phyloP scores from a whole-genome alignment of 2,329 filamentous ascomycete species.

The Diplodia seriata region DNA sequence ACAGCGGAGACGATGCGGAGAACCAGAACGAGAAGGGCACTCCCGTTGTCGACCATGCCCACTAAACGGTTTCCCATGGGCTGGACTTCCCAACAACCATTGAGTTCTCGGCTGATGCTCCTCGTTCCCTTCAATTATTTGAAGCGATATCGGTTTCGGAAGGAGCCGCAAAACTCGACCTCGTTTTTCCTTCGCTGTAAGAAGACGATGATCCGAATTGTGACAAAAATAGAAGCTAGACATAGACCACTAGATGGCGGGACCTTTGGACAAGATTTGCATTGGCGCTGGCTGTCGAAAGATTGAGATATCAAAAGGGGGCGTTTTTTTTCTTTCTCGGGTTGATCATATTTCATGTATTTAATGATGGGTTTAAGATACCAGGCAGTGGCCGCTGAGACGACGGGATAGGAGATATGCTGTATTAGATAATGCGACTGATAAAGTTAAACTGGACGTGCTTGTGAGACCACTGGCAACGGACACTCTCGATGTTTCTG shows the following conservation, averaged over 20 bases:
- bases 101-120: neutral
- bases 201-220: neutral
- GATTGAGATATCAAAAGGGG: conserved; percentile 10
- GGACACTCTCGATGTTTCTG: too few relatives aligned
- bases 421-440: too few relatives aligned
- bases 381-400: conserved; percentile 4
- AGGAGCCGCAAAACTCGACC: neutral
- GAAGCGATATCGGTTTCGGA: conserved; percentile 1
- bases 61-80: neutral
- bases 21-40: conserved; percentile 35
- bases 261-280: neutral
- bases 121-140: neutral
- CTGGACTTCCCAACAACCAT: neutral
- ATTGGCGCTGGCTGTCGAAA: conserved; percentile 11
- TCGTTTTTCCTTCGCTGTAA: neutral
- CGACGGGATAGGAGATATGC: neutral
- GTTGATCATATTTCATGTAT: neutral
- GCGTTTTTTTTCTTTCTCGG: neutral
- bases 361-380: conserved; percentile 20
- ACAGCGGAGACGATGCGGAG: conserved; percentile 64
- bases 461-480: neutral
- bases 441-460: neutral
- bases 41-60: conserved; percentile 3
- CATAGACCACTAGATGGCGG: conserved; percentile 7
- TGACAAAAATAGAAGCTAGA: neutral